Evolutionary conservation across 495 filamentous ascomycete genomes (phyloP).

Genomic region (Beverwykella pulmonaria): DNA sequence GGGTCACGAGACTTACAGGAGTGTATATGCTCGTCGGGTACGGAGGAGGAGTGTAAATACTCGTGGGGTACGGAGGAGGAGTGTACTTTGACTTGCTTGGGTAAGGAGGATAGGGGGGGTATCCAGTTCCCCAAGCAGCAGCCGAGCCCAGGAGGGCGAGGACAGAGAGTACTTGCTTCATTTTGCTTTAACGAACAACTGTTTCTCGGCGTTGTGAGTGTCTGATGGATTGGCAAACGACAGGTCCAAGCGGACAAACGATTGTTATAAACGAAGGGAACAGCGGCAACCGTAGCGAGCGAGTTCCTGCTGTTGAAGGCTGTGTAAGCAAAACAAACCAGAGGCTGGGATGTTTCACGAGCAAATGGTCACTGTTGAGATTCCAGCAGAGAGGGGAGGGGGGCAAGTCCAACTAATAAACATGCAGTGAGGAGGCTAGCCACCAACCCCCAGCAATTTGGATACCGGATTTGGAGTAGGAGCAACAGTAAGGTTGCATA

Average conservation of each 20-base stretch:
- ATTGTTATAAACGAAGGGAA: constrained; percentile 37
- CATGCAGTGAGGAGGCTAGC: background rate
- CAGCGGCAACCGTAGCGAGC: constrained; percentile 39
- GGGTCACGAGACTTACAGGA: constrained; percentile 15
- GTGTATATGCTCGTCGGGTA: constrained; percentile 1
- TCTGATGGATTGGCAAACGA: constrained; percentile 1
- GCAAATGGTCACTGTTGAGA: constrained; percentile 8
- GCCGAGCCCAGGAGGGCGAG: constrained; percentile 32
- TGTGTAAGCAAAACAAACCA: constrained; percentile 28
- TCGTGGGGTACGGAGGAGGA: constrained; percentile 10
- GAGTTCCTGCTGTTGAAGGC: constrained; percentile 37
- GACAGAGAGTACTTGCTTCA: constrained; percentile 28
- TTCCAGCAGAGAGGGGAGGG: constrained; percentile 12
- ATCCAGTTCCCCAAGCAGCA: constrained; percentile 24
- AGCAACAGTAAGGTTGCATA: constrained; percentile 33
- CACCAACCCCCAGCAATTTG: constrained; percentile 13
- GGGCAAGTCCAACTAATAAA: constrained; percentile 23
- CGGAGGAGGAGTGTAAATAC: constrained; percentile 8
- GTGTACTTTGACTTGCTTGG: background rate
- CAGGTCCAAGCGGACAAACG: constrained; percentile 19
- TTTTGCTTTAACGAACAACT: constrained; percentile 15
- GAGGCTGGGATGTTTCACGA: constrained; percentile 29
- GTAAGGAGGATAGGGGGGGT: background rate
- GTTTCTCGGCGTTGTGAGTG: background rate
- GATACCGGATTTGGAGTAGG: constrained; percentile 10